Conservation (phyloP, 176 grass and related monocot genomes). For the Raddia distichophylla region DNA sequence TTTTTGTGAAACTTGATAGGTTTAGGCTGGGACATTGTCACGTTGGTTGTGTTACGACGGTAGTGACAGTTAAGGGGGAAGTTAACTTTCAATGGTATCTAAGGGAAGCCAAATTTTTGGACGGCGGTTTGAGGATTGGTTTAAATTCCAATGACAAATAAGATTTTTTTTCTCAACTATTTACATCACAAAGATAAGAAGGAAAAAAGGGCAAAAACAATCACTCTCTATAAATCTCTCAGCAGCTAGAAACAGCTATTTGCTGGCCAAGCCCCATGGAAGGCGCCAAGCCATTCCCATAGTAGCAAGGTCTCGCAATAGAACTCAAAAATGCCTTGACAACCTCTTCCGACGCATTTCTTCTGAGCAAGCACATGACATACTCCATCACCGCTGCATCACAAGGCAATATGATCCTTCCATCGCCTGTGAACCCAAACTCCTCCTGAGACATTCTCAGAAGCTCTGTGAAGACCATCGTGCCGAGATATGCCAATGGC, state of each 20-base stretch:
- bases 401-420: constrained; percentile 54
- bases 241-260: constrained; percentile 32
- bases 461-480: constrained; percentile 48
- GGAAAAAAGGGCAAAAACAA: neutral
- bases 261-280: neutral
- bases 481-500: constrained; percentile 44
- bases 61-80: no score
- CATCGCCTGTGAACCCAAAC: constrained; percentile 37
- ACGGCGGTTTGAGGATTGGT: no score
- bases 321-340: constrained; percentile 44
- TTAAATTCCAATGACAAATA: no score
- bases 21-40: no score
- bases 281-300: neutral
- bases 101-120: no score
- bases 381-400: constrained; percentile 50
- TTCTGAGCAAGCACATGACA: constrained; percentile 43
- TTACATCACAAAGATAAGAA: neutral
- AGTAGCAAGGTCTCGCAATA: constrained; percentile 30
- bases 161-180: neutral
- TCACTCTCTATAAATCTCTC: neutral
- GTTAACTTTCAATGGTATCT: no score
- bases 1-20: no score
- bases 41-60: no score
- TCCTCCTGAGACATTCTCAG: constrained; percentile 58
- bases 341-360: constrained; percentile 40